Evolutionary conservation across 495 filamentous ascomycete species (phyloP).

Genomic region (Oleoguttula mirabilis): DNA sequence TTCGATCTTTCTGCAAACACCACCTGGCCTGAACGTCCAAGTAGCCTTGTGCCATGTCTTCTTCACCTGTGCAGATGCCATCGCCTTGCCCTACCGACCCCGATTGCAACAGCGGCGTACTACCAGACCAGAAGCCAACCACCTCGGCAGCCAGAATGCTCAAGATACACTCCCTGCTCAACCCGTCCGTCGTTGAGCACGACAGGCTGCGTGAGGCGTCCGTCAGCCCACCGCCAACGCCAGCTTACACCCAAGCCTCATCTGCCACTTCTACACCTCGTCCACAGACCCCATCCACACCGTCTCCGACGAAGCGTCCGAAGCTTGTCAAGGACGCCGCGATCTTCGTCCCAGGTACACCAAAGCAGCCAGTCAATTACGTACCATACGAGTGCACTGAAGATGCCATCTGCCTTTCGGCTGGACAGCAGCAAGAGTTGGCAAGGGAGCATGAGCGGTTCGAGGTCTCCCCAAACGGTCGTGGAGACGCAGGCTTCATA

Average conservation of each 20-base stretch:
- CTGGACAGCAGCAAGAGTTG: constrained; percentile 38
- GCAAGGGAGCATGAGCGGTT: constrained; percentile 46
- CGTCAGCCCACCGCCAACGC: constrained; percentile 10
- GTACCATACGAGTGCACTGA: constrained; percentile 14
- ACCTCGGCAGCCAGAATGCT: constrained; percentile 4
- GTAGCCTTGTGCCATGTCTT: constrained; percentile 8
- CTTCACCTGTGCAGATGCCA: not conserved
- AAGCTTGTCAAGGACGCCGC: constrained; percentile 16
- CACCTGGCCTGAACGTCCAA: constrained; percentile 1
- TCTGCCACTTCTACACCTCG: constrained; percentile 7
- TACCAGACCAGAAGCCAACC: not conserved
- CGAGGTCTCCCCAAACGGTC: constrained; percentile 49
- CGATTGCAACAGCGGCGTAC: not conserved
- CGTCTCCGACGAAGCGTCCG: constrained; percentile 5
- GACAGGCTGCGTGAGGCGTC: not conserved
- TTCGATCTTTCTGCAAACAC: not conserved
- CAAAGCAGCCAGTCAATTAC: constrained; percentile 14
- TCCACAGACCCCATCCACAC: constrained; percentile 3
- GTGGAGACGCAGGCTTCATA: constrained; percentile 42
- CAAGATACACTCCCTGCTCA: constrained; percentile 17
- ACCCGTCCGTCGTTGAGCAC: constrained; percentile 1
- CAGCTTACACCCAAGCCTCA: constrained; percentile 6
- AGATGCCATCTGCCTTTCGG: constrained; percentile 2
- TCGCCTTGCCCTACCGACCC: constrained; percentile 10
- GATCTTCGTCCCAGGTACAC: constrained; percentile 8